Base-by-base conservation (phyloP, 257 asterid genomes). In the Eucommia ulmoides region DNA sequence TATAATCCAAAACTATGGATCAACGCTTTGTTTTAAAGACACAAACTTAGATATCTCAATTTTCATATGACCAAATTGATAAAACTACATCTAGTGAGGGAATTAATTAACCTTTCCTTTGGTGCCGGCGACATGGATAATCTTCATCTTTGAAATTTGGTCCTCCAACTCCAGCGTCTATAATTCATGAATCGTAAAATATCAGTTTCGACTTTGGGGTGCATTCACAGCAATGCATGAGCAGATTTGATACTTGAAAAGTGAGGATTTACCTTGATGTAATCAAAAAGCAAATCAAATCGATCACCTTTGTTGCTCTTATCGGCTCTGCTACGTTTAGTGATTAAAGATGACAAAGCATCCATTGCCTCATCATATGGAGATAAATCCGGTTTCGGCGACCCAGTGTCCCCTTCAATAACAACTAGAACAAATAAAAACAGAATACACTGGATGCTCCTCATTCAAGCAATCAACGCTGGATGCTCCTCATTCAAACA, bases 81-180 rank as follows among this genome's bases (percentile, higher is more conserved):
- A n/a, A n/a, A n/a, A n/a, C n/a, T n/a, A n/a, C n/a, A n/a, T n/a
- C n/a, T n/a, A n/a, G n/a, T n/a, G n/a, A n/a, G n/a, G n/a, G n/a
- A n/a, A n/a, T n/a, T n/a, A n/a, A n/a, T n/a, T 67, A 35, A 91
- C 98, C 93, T 91, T 91, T 57, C 96, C 99, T 64, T 91, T 91
- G 61, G 99, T 91, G 47, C 99, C 99, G 8, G 99, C 96, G 35
- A 91, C 96, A 54, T 91, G 99, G 76, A 91, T 86, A 60, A 91
- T 54, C 81, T 86, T 91, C 91, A 91, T 77, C 73, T 86, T 61
- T 59, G 79, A 78, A 17, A 91, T 68, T 3, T 93, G 63, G 58
- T 86, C 95, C 75, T 83, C 99, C 49, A 91, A 61, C 51, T 83
- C 99, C 76, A 91, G 60, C 0, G 86, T 75, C 99, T 91, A 60